Percentiles rank a stretch among this genome's conserved stretches.
These are phyloP conservation scores for Posidonia oceanica DNA, from an alignment of 116 monocot species.

Conservation along the genomic window DNA sequence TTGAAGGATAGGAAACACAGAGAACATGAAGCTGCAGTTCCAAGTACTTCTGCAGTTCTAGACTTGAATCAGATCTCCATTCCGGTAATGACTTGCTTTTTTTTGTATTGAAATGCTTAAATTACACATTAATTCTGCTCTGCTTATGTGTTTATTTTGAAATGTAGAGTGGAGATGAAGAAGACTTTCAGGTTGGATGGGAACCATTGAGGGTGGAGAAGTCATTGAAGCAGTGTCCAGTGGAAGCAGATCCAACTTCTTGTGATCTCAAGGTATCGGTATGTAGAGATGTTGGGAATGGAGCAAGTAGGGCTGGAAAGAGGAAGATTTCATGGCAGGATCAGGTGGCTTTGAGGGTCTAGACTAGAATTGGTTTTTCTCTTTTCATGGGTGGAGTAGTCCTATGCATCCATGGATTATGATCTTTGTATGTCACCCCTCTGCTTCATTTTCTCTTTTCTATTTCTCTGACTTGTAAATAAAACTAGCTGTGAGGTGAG, in stretches of 20 bases:
- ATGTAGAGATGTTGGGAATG: slow-evolving; percentile 31
- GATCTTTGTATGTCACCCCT: background rate
- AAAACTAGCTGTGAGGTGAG: background rate
- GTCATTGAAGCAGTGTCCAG: slow-evolving; percentile 11
- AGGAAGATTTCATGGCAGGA: slow-evolving; percentile 86
- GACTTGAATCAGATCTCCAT: slow-evolving; percentile 65
- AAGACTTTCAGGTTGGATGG: slow-evolving; percentile 23
- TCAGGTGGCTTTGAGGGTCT: slow-evolving; percentile 62
- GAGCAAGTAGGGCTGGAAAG: slow-evolving; percentile 27
- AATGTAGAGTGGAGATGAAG: slow-evolving; percentile 45
- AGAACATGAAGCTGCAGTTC: slow-evolving; percentile 15
- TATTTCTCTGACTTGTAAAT: background rate
- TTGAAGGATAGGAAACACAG: slow-evolving; percentile 17
- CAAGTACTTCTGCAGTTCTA: slow-evolving; percentile 24
- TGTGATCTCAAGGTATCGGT: slow-evolving; percentile 27
- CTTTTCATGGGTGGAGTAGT: background rate
- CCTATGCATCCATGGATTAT: slow-evolving; percentile 3
- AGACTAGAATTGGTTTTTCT: background rate
- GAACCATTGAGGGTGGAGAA: slow-evolving; percentile 18
- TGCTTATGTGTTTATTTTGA: background rate
- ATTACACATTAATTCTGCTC: background rate
- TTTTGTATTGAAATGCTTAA: background rate
- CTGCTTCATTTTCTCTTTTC: background rate
- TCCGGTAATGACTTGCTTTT: slow-evolving; percentile 19
- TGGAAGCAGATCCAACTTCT: slow-evolving; percentile 23